Base-by-base conservation (phyloP, 805 yeast species). In the Yarrowia bubula region DNA sequence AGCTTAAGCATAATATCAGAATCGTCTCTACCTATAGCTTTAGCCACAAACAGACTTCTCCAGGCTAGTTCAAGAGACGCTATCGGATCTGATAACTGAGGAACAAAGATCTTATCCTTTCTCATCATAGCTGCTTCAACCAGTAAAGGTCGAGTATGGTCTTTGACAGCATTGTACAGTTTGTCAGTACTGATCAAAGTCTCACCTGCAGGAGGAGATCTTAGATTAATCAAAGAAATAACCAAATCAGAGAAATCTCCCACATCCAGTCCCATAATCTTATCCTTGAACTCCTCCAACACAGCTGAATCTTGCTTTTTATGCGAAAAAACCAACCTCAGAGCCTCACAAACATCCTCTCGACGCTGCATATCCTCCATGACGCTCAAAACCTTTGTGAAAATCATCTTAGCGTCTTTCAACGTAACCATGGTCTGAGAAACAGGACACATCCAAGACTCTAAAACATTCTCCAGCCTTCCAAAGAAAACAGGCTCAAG, bases 21-120 rank as follows among this genome's bases (percentile, higher is more conserved):
- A 3, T 55, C 61, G 39, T 55, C 61, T 55, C 61, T 7, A 1
- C 47, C 47, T 1, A 55, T 39, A 4, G 61, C 46, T n/a, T 55
- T 55, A 11, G 61, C 61, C 11, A 55, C 61, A 15, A 55, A 55
- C 7, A 55, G 47, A 55, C 47, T 55, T 17, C 61, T 55, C 61
- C 61, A 55, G 32, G 47, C 46, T 2, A 28, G 37, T 8, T 55
- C 61, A 28, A 55, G 31, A 31, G 61, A 8, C 10, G 47, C 31
- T 11, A 55, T 39, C 1, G 47, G 47, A 17, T 39, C 61, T 6
- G 47, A 15, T 8, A 55, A 17, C 4, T 11, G 8, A 1, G 61
- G 61, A 42, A 38, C 32, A 15, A 15, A 33, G 8, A 55, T 55
- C 9, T n/a, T n/a, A 13, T 55, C 61, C 13, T 55, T 55, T 8